Conservation (phyloP, 305 asterid species). For the Monarda citriodora region DNA sequence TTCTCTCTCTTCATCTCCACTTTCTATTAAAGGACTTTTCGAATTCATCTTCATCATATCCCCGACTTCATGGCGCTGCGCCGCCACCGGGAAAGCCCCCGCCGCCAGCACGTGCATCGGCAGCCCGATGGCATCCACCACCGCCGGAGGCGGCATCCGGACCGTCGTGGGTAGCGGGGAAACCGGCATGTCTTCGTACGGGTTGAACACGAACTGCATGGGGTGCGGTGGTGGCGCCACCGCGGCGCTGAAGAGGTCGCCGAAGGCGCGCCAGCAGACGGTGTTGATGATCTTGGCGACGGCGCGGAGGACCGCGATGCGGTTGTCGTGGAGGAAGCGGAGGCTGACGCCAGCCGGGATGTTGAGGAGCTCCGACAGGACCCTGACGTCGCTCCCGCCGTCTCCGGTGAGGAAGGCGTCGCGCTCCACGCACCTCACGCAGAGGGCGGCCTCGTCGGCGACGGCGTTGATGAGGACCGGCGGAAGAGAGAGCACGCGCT, state of each 20-base stretch:
- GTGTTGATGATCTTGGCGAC: conserved; percentile 23
- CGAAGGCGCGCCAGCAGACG: conserved; percentile 58
- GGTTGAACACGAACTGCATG: conserved; percentile 9
- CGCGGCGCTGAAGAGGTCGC: conserved; percentile 35
- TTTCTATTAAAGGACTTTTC: background rate
- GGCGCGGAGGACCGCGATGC: conserved; percentile 29
- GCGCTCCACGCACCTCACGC: conserved; percentile 36
- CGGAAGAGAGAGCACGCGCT: conserved; percentile 31
- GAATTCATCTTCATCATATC: conserved; percentile 13
- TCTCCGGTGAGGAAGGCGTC: conserved; percentile 15
- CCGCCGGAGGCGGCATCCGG: background rate
- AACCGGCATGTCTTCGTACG: conserved; percentile 13
- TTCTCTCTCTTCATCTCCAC: conserved; percentile 12
- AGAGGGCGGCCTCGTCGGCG: conserved; percentile 40
- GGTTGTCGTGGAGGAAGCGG: conserved; percentile 36
- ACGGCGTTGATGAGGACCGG: conserved; percentile 20
- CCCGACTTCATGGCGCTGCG: background rate
- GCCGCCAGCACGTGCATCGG: conserved; percentile 22
- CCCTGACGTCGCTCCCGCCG: background rate
- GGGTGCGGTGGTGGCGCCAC: background rate
- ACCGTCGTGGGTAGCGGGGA: conserved; percentile 6
- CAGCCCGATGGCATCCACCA: conserved; percentile 7
- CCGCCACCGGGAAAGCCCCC: conserved; percentile 17
- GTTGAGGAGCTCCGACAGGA: conserved; percentile 31
- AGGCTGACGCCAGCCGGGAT: conserved; percentile 15